Evolutionary conservation across 129 eudicot genomes (phyloP).

Genomic region (Smallanthus sonchifolius): DNA sequence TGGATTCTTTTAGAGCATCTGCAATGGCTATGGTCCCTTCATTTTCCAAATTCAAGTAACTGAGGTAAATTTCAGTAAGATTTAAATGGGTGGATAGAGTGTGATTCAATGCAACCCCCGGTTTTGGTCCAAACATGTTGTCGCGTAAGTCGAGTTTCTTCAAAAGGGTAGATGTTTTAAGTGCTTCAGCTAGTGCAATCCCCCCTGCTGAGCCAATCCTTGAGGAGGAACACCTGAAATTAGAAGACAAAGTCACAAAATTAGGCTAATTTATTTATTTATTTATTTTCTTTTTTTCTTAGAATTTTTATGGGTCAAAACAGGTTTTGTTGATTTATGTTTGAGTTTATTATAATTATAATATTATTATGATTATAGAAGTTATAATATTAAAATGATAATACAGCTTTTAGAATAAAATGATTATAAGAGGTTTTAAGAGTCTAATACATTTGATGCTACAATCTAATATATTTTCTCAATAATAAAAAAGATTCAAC

Average conservation of each 20-base stretch:
- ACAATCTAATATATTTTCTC: no score
- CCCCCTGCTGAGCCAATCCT: constrained; percentile 76
- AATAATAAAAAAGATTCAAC: no score
- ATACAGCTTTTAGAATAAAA: no score
- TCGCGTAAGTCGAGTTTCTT: constrained; percentile 76
- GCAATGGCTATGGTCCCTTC: constrained; percentile 62
- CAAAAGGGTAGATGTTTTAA: constrained; percentile 37
- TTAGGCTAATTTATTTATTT: neutral
- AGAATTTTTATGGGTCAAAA: neutral
- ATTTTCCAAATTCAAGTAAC: constrained; percentile 65
- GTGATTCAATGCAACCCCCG: constrained; percentile 51
- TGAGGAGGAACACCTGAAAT: constrained; percentile 77
- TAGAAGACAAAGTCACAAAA: neutral
- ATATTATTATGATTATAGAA: no score
- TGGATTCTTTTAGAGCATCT: constrained; percentile 41
- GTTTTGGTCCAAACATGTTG: constrained; percentile 72
- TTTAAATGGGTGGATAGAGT: constrained; percentile 32
- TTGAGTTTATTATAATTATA: no score
- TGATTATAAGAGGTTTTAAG: no score
- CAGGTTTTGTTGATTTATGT: neutral
- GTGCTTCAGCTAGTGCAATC: constrained; percentile 58
- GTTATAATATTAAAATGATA: no score
- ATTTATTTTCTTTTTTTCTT: neutral
- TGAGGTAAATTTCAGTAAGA: constrained; percentile 61
- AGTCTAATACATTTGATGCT: no score